A percentile compares a stretch with the other conserved stretches of the same genome.
Conservation (phyloP, 2,329 filamentous ascomycete genomes). For the Xylariaceae sp. region DNA sequence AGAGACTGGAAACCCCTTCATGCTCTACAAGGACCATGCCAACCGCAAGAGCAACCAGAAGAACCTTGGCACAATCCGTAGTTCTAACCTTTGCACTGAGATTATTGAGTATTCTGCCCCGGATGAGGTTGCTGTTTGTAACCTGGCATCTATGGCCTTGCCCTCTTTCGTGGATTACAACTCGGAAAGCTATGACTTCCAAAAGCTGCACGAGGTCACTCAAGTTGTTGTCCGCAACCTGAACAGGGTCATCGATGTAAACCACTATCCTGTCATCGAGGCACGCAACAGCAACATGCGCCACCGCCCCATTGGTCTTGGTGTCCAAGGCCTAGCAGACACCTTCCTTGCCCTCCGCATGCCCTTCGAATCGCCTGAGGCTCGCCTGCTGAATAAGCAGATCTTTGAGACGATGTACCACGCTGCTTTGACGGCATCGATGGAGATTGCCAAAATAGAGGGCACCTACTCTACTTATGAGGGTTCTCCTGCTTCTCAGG, state of each 20-base stretch:
- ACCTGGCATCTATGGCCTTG: conserved; percentile 91
- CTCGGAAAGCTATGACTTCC: conserved; percentile 88
- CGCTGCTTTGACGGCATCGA: conserved; percentile 87
- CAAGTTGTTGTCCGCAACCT: conserved; percentile 93
- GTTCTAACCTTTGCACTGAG: conserved; percentile 98
- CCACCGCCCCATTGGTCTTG: conserved; percentile 92
- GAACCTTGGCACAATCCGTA: conserved; percentile 97
- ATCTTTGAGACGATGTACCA: conserved; percentile 99
- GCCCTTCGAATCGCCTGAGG: conserved; percentile 96
- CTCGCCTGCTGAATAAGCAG: conserved; percentile 92
- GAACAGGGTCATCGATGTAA: conserved; percentile 98
- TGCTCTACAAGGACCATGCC: conserved; percentile 99
- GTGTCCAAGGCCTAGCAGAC: conserved; percentile 97
- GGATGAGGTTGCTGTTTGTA: conserved; percentile 98
- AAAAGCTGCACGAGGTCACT: conserved; percentile 93
- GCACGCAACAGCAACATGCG: conserved; percentile 96
- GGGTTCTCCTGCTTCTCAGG: conserved; percentile 92
- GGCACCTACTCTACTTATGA: conserved; percentile 90
- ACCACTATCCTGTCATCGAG: conserved; percentile 97
- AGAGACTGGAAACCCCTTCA: conserved; percentile 98
- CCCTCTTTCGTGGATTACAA: conserved; percentile 89
- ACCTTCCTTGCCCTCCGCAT: conserved; percentile 96
- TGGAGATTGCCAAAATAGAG: conserved; percentile 81
- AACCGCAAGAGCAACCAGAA: conserved; percentile 99
- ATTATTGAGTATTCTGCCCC: conserved; percentile 97